phyloP scores from a whole-genome alignment of 352 stramenopile genomes.

The Phytopythium montanum region DNA sequence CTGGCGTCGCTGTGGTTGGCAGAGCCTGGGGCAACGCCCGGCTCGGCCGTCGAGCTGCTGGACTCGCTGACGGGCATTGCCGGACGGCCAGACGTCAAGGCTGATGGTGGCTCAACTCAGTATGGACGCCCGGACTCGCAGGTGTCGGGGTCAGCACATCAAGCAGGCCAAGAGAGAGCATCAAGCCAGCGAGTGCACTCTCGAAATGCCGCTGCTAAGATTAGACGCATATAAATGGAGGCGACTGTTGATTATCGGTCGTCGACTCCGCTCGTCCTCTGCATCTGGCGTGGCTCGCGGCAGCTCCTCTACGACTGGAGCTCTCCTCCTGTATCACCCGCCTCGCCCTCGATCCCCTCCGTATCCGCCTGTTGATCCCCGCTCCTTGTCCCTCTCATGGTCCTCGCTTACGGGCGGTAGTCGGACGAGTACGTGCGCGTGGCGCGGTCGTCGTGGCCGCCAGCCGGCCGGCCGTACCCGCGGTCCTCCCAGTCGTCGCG shows the following conservation, averaged over 20 bases:
- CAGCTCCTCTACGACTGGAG: background rate
- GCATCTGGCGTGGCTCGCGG: background rate
- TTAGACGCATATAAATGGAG: background rate
- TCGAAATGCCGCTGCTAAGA: no score
- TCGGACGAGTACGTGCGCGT: constrained; percentile 43
- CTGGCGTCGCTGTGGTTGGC: background rate
- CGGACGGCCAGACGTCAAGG: background rate
- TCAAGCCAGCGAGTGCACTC: background rate
- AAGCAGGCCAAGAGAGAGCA: background rate
- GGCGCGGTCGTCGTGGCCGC: constrained; percentile 55
- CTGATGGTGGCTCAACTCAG: background rate
- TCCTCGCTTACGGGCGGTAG: constrained; percentile 30
- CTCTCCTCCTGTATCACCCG: background rate
- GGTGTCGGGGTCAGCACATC: background rate
- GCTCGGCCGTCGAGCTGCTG: constrained; percentile 1
- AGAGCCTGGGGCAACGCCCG: background rate
- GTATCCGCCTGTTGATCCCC: background rate
- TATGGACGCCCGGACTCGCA: background rate
- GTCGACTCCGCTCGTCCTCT: background rate
- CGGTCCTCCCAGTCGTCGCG: constrained; percentile 34
- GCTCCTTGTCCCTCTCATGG: background rate
- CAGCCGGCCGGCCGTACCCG: constrained; percentile 34
- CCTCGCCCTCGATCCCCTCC: background rate
- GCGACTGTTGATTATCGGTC: background rate
- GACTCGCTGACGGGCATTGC: constrained; percentile 4